phyloP scores from a whole-genome alignment of 371 early-diverging fungal genomes.

The Lichtheimia ramosa region DNA sequence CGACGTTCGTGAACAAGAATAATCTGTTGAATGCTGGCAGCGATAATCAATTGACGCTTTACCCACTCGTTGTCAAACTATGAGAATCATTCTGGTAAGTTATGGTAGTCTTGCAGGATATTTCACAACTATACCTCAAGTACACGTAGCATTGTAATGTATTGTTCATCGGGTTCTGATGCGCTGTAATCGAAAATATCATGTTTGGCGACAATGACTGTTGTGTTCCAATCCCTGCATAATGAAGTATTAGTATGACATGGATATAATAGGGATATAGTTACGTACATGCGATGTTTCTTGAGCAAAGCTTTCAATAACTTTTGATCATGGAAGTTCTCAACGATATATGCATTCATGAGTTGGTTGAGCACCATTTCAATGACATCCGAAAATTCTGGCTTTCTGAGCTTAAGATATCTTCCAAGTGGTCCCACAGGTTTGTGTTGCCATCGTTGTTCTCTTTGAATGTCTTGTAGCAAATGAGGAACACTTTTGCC shows the following conservation, averaged over 20 bases:
- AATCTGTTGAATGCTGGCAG: slow-evolving; percentile 72
- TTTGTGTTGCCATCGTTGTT: slow-evolving; percentile 53
- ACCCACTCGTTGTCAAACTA: slow-evolving; percentile 74
- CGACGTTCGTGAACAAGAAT: slow-evolving; percentile 74
- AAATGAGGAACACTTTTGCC: slow-evolving; percentile 73
- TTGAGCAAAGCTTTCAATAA: slow-evolving; percentile 54
- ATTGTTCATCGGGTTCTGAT: slow-evolving; percentile 70
- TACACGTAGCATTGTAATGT: slow-evolving; percentile 69
- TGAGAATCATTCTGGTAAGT: not conserved
- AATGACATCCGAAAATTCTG: slow-evolving; percentile 64
- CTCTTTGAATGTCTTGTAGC: slow-evolving; percentile 58
- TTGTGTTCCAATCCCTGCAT: slow-evolving; percentile 16
- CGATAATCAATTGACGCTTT: slow-evolving; percentile 74
- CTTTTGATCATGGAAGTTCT: slow-evolving; percentile 66
- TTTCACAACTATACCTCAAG: slow-evolving; percentile 42
- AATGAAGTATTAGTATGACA: not conserved
- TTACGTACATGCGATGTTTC: slow-evolving; percentile 37
- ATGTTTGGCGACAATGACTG: slow-evolving; percentile 61
- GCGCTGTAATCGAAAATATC: slow-evolving; percentile 70
- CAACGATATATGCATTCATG: slow-evolving; percentile 79
- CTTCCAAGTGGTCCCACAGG: slow-evolving; percentile 90
- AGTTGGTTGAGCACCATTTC: slow-evolving; percentile 72
- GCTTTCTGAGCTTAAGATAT: slow-evolving; percentile 64
- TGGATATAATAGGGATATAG: not conserved
- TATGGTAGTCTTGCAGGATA: not conserved